Evolutionary conservation across 495 filamentous ascomycete species (phyloP).

Genomic region (Penicillium diatomitis): DNA sequence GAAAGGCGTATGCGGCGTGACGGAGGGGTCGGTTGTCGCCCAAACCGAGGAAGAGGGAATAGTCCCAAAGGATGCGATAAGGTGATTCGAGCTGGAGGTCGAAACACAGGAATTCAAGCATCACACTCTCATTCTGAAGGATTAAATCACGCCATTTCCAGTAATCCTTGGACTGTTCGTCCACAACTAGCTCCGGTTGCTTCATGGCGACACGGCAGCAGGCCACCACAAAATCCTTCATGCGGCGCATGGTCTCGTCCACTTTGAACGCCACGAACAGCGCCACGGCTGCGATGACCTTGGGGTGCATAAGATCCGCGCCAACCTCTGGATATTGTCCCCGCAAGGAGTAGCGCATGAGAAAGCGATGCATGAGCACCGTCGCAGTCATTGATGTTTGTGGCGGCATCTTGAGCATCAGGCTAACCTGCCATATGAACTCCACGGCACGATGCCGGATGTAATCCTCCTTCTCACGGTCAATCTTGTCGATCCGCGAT

Average conservation of each 20-base stretch:
- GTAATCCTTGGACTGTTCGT: slow-evolving; percentile 93
- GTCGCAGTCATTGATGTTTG: slow-evolving; percentile 85
- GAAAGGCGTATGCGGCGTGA: slow-evolving; percentile 81
- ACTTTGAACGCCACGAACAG: slow-evolving; percentile 95
- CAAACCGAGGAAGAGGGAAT: slow-evolving; percentile 57
- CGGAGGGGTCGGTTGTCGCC: slow-evolving; percentile 67
- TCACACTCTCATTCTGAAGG: slow-evolving; percentile 76
- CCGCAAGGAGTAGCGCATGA: slow-evolving; percentile 64
- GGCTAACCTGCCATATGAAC: slow-evolving; percentile 90
- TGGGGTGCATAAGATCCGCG: slow-evolving; percentile 57
- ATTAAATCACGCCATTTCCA: slow-evolving; percentile 96
- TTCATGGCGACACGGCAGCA: slow-evolving; percentile 94
- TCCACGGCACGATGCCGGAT: slow-evolving; percentile 84
- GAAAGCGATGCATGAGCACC: slow-evolving; percentile 90
- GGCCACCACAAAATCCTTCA: slow-evolving; percentile 83
- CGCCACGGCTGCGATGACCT: slow-evolving; percentile 79
- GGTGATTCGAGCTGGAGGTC: slow-evolving; percentile 83
- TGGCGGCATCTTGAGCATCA: slow-evolving; percentile 86
- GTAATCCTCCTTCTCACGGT: slow-evolving; percentile 62
- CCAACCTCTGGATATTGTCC: slow-evolving; percentile 44
- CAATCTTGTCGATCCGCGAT: slow-evolving; percentile 74
- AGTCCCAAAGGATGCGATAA: slow-evolving; percentile 70
- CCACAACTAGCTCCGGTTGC: slow-evolving; percentile 72
- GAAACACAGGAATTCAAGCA: slow-evolving; percentile 89
- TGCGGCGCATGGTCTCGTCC: slow-evolving; percentile 89